Evolutionary conservation across 345 rosid genomes (phyloP).

Genomic region (Lepidium africanum): DNA sequence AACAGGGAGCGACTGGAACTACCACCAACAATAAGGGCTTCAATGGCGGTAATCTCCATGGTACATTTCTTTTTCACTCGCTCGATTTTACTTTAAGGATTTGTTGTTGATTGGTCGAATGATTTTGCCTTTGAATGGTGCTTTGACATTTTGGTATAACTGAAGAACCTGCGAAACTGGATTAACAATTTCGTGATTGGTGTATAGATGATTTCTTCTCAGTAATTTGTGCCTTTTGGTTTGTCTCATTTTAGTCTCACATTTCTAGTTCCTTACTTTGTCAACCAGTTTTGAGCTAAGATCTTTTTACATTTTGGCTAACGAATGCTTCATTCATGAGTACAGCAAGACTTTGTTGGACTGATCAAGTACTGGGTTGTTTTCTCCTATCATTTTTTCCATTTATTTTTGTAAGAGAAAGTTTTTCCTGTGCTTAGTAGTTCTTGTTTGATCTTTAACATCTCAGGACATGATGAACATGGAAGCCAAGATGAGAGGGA

Average conservation of each 20-base stretch:
- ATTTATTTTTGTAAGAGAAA: background rate
- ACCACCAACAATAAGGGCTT: background rate
- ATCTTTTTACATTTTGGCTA: background rate
- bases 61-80: background rate
- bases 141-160: background rate
- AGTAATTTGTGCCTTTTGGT: background rate
- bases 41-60: constrained; percentile 20
- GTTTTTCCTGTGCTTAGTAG: background rate
- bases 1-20: constrained; percentile 23
- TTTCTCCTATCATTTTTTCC: background rate
- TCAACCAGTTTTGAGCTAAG: background rate
- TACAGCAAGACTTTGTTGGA: background rate
- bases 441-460: background rate
- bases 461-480: constrained; percentile 50
- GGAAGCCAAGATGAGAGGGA: constrained; percentile 65
- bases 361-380: background rate
- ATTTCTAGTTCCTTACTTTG: background rate
- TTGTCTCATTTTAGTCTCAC: background rate
- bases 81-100: background rate
- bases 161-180: background rate
- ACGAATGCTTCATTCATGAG: background rate
- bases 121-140: background rate
- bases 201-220: background rate
- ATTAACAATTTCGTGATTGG: background rate
- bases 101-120: background rate